Base-by-base conservation (phyloP, 805 yeast species). In the Ogataea zsoltii region DNA sequence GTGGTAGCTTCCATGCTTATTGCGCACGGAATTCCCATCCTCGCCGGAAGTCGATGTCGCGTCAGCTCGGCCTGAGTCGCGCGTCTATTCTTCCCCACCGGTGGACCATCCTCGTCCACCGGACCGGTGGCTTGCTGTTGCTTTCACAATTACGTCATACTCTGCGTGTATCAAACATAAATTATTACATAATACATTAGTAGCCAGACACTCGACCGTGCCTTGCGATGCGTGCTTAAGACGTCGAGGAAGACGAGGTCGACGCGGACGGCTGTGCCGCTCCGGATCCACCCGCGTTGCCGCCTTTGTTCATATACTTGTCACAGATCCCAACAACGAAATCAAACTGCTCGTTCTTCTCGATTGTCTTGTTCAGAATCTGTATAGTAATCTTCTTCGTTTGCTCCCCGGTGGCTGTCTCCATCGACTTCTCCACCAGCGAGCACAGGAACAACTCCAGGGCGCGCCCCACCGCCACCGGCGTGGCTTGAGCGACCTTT, bases 401-500 rank as follows among this genome's bases (percentile, higher is more conserved):
- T 11, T 92, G 94, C 48, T 80, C 76, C 38, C 72, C 72, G 43
- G 82, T 79, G 4, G 97, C 96, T 51, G 86, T 88, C 33, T 78
- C 75, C 41, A 88, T 83, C 16, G 96, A 77, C 38, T 87, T 89
- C 56, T 88, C 91, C 40, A 94, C 96, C 45, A 94, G 74, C 44
- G 94, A 81, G 41, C 96, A 88, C 77, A 94, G 80, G 63, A 94
- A 94, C 49, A 89, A 77, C 68, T 94, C 98, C 42, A 94, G 72
- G 0, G 99, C 96, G 51, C 97, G 79, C 7, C 98, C 97, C 7
- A 94, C 96, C 14, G 92, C 92, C n/a, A 92, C 86, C 0, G 99
- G 99, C 2, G 99, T 95, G 2, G 97, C 97, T 62, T 91, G 97
- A 3, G 99, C 97, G 4, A 94, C 98, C 63, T 94, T 94, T 2